Evolutionary conservation across 257 asterid species (phyloP), one percentile per base, ranked within the genome.

Genomic region (Solanum rostratum): DNA sequence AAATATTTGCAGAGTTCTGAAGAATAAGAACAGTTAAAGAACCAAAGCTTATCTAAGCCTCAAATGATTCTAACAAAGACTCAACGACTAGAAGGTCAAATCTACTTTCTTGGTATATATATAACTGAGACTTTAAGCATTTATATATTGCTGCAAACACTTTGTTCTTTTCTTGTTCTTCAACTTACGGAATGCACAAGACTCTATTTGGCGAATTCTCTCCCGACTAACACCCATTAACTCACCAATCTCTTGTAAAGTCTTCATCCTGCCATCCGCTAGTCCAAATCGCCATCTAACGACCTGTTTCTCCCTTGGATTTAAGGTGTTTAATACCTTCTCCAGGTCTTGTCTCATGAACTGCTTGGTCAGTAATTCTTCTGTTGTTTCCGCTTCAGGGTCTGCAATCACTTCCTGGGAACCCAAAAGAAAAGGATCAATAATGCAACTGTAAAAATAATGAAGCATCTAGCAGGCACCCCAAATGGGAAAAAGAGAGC

Each of bases 191-290:
- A 96, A 95, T 9, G 95, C 98, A 55, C 93, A 85, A 1, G 97
- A 88, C 88, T 95, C 99, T 79, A 96, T 92, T 88, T 96, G 99
- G 63, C 98, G 85, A 80, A 96, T 90, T 89, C 98, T 95, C 86
- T 96, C 99, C 84, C 98, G 86, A 91, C 98, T 95, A 73, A 96
- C 99, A 7, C 95, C 94, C 98, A 95, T 92, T 33, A 91, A 85
- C 88, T 95, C 98, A 86, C 99, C 99, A 15, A 96, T 96, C 87
- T 96, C 99, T 88, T 93, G 98, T 91, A 96, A 85, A 0, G 99
- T 92, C 90, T 91, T 94, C 94, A 90, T 90, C 87, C 97, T 91
- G 53, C 98, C 98, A 46, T 96, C 98, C 62, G 84, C 95, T 52
- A 96, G 87, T 43, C 99, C 98, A n/a, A 90, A 96, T 79, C 99